Conservation (phyloP, 441 rosid genomes). For the Theobroma grandiflorum region DNA sequence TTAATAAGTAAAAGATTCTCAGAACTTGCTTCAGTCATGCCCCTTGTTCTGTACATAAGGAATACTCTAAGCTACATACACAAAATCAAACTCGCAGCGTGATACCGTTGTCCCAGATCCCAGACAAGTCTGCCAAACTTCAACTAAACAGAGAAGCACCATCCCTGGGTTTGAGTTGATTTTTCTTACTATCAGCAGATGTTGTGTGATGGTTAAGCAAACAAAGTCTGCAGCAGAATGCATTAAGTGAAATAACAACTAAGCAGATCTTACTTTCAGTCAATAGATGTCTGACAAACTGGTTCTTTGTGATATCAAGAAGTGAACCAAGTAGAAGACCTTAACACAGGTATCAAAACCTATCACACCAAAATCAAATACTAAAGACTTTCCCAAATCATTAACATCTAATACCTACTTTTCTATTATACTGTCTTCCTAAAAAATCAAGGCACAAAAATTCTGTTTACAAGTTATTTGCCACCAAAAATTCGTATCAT, state of each 20-base stretch:
- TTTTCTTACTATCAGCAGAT: neutral
- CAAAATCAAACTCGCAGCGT: slow-evolving; percentile 2
- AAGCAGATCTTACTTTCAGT: neutral
- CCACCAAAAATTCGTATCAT: neutral
- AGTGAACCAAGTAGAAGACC: slow-evolving; percentile 6
- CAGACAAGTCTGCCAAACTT: neutral
- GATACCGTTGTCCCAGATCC: slow-evolving; percentile 2
- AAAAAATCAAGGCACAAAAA: neutral
- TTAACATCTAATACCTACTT: neutral
- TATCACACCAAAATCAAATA: neutral
- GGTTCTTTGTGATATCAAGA: slow-evolving; percentile 1
- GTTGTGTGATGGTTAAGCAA: neutral
- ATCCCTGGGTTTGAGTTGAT: neutral
- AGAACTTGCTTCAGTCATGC: neutral
- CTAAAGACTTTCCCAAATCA: neutral
- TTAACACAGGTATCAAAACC: neutral
- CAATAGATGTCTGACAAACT: neutral
- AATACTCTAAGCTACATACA: neutral
- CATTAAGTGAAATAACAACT: neutral
- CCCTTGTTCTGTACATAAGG: slow-evolving; percentile 3
- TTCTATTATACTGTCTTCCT: neutral
- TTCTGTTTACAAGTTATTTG: neutral
- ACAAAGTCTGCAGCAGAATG: slow-evolving; percentile 6
- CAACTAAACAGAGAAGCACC: slow-evolving; percentile 8
- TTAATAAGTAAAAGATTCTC: neutral